Conservation (phyloP, 371 early-diverging fungal species). For the Rhizopus delemar region DNA sequence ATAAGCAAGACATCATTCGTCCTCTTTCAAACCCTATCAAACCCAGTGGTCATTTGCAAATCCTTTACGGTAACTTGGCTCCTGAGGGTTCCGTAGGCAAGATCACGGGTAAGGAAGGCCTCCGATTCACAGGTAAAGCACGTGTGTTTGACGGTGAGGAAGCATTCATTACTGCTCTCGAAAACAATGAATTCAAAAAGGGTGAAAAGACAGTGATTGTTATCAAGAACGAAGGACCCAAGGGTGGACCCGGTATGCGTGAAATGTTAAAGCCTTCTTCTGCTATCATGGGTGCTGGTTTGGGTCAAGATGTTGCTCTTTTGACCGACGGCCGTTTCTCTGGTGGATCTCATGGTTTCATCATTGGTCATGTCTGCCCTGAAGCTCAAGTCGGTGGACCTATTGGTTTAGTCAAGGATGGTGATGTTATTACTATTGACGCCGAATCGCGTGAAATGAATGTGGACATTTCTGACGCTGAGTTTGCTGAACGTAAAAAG, state of each 20-base stretch:
- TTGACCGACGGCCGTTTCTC: conserved; percentile 96
- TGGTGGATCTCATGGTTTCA: conserved; percentile 95
- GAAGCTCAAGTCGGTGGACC: conserved; percentile 97
- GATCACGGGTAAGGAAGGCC: conserved; percentile 97
- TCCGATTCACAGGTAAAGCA: conserved; percentile 83
- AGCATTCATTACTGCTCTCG: conserved; percentile 84
- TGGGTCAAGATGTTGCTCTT: conserved; percentile 93
- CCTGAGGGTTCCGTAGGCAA: conserved; percentile 97
- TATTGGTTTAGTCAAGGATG: conserved; percentile 84
- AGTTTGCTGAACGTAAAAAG: conserved; percentile 65
- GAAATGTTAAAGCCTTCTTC: conserved; percentile 95
- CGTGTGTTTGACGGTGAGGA: conserved; percentile 91
- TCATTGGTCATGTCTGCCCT: conserved; percentile 95
- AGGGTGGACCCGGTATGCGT: conserved; percentile 91
- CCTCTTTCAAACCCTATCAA: conserved; percentile 91
- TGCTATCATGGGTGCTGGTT: conserved; percentile 97
- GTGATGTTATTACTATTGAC: conserved; percentile 86
- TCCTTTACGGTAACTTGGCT: conserved; percentile 92
- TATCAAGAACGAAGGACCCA: conserved; percentile 85
- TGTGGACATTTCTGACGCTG: conserved; percentile 71
- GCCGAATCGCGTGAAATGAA: conserved; percentile 72
- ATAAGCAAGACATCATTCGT: conserved; percentile 85
- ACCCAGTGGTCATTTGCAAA: conserved; percentile 89
- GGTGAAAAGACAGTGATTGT: conserved; percentile 78
- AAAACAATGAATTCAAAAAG: conserved; percentile 68